Evolutionary conservation across 164 flowering plant genomes (phyloP), one percentile per base, ranked within the genome.

Genomic region (Kingdonia uniflora): DNA sequence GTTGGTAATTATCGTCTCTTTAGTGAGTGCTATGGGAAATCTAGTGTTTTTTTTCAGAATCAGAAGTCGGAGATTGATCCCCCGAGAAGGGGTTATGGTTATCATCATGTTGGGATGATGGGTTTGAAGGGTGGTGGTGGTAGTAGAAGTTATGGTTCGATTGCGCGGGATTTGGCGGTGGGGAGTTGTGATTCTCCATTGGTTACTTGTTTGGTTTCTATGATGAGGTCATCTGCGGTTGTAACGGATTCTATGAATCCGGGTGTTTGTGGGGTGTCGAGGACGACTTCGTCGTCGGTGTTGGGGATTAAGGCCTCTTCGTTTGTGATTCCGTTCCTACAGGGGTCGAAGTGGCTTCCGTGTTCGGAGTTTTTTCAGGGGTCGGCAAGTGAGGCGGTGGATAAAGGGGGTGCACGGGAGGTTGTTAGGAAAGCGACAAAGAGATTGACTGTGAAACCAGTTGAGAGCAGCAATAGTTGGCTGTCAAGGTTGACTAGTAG

Each of bases 321-420:
- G 54, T 47, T 45, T 1, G 23, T 85, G 11, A 21, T 77, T 37
- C 73, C 82, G 0, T 82, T 85, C 48, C 54, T 76, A 51, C 76
- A 67, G 47, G 82, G 75, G 41, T 66, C 71, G 63, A 82, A 75
- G 65, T 76, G 84, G 95, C 68, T 80, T 15, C 82, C 84, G 0
- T 72, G 73, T 54, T 71, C 69, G 16, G 80, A 70, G 67, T 57
- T 76, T 6, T 55, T 60, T 37, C 64, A 52, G 40, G 64, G 44
- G 3, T 16, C 67, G 29, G 63, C 33, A 1, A 52, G 51, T 4
- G 29, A 22, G 6, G 55, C 55, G 1, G 74, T 68, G 13, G 79
- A 69, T 38, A 65, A 58, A 57, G 79, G 75, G 3, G 75, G 75
- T 12, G 71, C 72, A 6, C n/a, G 5, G 52, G 35, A 20, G 50